A percentile compares a stretch with the other conserved stretches of the same genome.
phyloP scores from a whole-genome alignment of 805 yeast genomes.

The Debaryomyces prosopidis region DNA sequence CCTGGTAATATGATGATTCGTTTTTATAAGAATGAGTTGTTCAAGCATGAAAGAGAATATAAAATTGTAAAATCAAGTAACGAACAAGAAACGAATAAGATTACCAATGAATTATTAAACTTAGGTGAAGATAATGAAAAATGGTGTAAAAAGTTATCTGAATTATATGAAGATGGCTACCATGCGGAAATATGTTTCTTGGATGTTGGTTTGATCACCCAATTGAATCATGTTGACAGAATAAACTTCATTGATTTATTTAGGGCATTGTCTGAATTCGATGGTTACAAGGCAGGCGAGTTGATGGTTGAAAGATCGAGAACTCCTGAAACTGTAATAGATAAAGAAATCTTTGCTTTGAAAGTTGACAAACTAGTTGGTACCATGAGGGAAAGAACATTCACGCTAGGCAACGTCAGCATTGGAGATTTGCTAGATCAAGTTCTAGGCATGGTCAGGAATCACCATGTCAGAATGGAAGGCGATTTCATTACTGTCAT shows the following conservation, averaged over 20 bases:
- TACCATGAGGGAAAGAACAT: slow-evolving; percentile 81
- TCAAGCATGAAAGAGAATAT: slow-evolving; percentile 43
- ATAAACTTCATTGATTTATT: slow-evolving; percentile 86
- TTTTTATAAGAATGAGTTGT: slow-evolving; percentile 53
- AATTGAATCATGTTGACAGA: slow-evolving; percentile 73
- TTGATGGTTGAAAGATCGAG: slow-evolving; percentile 92
- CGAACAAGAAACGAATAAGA: slow-evolving; percentile 46
- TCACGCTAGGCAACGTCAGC: slow-evolving; percentile 86
- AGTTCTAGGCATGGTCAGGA: slow-evolving; percentile 86
- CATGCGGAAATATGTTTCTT: slow-evolving; percentile 86
- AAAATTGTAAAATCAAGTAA: slow-evolving; percentile 42
- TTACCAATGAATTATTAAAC: slow-evolving; percentile 41
- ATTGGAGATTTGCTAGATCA: slow-evolving; percentile 88
- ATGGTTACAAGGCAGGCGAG: slow-evolving; percentile 93
- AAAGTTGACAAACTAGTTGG: slow-evolving; percentile 84
- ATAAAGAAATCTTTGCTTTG: slow-evolving; percentile 81
- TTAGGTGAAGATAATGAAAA: slow-evolving; percentile 35
- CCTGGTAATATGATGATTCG: slow-evolving; percentile 92
- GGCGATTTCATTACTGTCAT: slow-evolving; percentile 94
- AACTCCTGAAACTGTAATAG: slow-evolving; percentile 89
- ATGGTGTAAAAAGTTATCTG: slow-evolving; percentile 48
- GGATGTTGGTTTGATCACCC: slow-evolving; percentile 93
- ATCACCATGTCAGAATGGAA: slow-evolving; percentile 96
- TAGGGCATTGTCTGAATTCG: slow-evolving; percentile 84
- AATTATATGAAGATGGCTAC: slow-evolving; percentile 57